A percentile compares a stretch with the other conserved stretches of the same genome.
phyloP scores from a whole-genome alignment of 2,329 filamentous ascomycete species.

The Helotiales sp. region DNA sequence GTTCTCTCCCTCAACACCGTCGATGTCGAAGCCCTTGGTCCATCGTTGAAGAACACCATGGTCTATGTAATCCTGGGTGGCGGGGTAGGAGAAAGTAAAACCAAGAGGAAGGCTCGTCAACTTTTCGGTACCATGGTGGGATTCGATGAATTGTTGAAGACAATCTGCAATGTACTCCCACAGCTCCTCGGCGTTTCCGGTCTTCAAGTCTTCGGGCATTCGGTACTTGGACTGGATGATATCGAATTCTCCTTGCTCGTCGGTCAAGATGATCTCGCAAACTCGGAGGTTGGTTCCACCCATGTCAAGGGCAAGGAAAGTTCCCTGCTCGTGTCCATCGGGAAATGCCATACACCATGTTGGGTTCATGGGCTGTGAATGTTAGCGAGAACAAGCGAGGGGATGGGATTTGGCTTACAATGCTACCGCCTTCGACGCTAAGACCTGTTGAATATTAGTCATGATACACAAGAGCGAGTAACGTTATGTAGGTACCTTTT shows the following conservation, averaged over 20 bases:
- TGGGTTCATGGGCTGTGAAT: conserved; percentile 88
- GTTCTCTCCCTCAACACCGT: conserved; percentile 87
- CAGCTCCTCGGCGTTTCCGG: conserved; percentile 79
- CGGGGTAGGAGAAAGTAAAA: conserved; percentile 96
- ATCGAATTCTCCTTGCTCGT: conserved; percentile 87
- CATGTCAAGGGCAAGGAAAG: conserved; percentile 90
- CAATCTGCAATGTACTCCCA: conserved; percentile 97
- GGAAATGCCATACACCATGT: conserved; percentile 95
- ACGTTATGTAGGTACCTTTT: conserved; percentile 69
- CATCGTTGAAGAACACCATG: conserved; percentile 91
- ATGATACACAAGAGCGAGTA: background rate
- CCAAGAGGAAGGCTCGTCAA: conserved; percentile 76
- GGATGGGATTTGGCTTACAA: conserved; percentile 63
- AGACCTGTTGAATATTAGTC: conserved; percentile 61
- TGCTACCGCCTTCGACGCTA: conserved; percentile 85
- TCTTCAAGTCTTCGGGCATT: conserved; percentile 92
- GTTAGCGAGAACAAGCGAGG: conserved; percentile 26
- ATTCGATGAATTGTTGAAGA: conserved; percentile 86
- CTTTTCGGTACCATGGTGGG: conserved; percentile 73
- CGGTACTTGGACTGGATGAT: conserved; percentile 96
- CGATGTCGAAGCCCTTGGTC: conserved; percentile 97
- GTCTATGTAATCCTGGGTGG: conserved; percentile 90
- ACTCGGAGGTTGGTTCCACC: conserved; percentile 95
- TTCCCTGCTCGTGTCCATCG: conserved; percentile 84
- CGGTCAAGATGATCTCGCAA: conserved; percentile 87